phyloP scores from a whole-genome alignment of 352 stramenopile genomes.

The Phytophthora kernoviae region DNA sequence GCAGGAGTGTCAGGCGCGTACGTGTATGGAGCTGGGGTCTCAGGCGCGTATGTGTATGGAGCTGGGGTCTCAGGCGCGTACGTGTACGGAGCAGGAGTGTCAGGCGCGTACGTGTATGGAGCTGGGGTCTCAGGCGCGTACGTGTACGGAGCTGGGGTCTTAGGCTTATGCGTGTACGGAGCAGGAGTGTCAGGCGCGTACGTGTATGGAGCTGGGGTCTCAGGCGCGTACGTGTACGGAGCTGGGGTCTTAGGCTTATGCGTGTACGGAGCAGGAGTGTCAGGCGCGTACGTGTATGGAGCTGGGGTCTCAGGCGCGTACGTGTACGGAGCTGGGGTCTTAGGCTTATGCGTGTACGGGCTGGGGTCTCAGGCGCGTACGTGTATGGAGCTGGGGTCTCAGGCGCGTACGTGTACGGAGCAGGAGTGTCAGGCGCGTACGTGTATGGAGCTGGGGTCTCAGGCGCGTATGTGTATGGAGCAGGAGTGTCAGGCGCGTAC shows the following conservation, averaged over 20 bases:
- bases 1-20: neutral
- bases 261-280: neutral
- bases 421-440: slow-evolving; percentile 1
- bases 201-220: neutral
- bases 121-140: neutral
- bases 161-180: too few species aligned
- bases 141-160: too few species aligned
- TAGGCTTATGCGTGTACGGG: neutral
- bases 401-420: neutral
- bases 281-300: neutral
- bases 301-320: neutral
- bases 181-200: neutral
- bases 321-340: neutral
- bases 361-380: neutral
- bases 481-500: neutral
- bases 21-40: neutral
- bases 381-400: neutral
- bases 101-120: neutral
- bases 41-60: neutral
- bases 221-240: neutral
- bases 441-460: slow-evolving; percentile 3
- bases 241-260: neutral
- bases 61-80: neutral
- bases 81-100: neutral
- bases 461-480: neutral